These are phyloP conservation scores for Candida coleopterorum DNA, from an alignment of 805 yeast genomes.

Conservation along the genomic window DNA sequence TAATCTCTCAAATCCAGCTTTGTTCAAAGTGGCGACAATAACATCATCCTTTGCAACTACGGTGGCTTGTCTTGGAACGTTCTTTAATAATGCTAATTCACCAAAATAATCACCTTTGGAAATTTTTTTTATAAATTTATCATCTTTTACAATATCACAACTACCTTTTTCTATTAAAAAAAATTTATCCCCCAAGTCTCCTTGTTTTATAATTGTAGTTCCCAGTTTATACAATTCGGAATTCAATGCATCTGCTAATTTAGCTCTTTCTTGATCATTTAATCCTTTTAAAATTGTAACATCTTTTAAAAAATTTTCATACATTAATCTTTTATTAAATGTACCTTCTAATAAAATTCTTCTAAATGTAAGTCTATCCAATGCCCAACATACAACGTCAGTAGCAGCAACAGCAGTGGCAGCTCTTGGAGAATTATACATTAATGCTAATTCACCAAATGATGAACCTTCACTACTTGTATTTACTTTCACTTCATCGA, in stretches of 20 bases:
- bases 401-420: constrained; percentile 85
- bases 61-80: constrained; percentile 91
- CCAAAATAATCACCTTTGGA: constrained; percentile 92
- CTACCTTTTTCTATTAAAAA: constrained; percentile 63
- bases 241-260: constrained; percentile 90
- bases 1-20: constrained; percentile 88
- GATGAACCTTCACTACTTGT: constrained; percentile 82
- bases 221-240: constrained; percentile 71
- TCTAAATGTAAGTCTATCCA: constrained; percentile 90
- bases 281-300: constrained; percentile 76
- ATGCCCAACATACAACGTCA: constrained; percentile 72
- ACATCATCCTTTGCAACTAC: constrained; percentile 71
- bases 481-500: constrained; percentile 65
- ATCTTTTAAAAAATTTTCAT: constrained; percentile 81
- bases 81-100: constrained; percentile 88
- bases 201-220: constrained; percentile 74
- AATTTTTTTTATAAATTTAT: constrained; percentile 57
- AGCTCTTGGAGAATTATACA: constrained; percentile 97
- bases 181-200: constrained; percentile 55
- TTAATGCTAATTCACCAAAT: constrained; percentile 94
- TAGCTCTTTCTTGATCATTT: constrained; percentile 76
- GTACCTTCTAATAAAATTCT: constrained; percentile 88
- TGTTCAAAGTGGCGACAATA: constrained; percentile 87
- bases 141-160: constrained; percentile 63
- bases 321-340: constrained; percentile 82